Conservation (phyloP, 2,329 filamentous ascomycete species). For the Colletotrichum spaethianum region DNA sequence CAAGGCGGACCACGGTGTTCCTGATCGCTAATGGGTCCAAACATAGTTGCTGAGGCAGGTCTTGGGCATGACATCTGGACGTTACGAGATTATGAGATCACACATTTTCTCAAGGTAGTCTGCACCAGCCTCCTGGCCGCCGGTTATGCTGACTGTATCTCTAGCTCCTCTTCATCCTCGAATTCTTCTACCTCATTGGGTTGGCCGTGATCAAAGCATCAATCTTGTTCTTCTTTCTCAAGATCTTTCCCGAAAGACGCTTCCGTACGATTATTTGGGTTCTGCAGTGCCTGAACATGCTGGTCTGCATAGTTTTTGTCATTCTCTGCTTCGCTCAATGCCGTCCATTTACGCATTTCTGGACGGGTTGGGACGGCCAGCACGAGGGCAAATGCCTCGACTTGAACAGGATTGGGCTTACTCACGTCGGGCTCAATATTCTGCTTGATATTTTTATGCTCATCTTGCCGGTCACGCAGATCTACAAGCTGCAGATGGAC, state of each 20-base stretch:
- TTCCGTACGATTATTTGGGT: conserved; percentile 16
- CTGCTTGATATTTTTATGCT: conserved; percentile 44
- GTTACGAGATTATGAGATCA: conserved; percentile 45
- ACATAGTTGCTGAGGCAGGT: conserved; percentile 44
- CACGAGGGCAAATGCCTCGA: neutral
- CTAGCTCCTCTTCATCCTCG: conserved; percentile 47
- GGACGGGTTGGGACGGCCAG: conserved; percentile 3
- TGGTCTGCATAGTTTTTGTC: conserved; percentile 5
- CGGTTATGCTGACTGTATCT: neutral
- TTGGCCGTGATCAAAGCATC: conserved; percentile 50
- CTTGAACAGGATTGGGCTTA: neutral
- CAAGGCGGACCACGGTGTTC: no score
- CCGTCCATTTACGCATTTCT: conserved; percentile 3
- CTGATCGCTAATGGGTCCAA: conserved; percentile 40
- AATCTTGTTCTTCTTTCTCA: conserved; percentile 51
- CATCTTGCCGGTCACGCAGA: conserved; percentile 39
- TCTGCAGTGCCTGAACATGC: neutral
- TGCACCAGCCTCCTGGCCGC: neutral
- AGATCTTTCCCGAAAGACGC: conserved; percentile 47
- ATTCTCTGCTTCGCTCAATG: conserved; percentile 1
- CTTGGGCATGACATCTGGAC: conserved; percentile 57
- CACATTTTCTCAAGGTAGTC: conserved; percentile 48
- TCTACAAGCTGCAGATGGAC: conserved; percentile 42
- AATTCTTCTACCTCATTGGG: conserved; percentile 50
- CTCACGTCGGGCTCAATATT: conserved; percentile 41